Evolutionary conservation across 2,329 filamentous ascomycete species (phyloP).

Genomic region (Curvularia hawaiiensis): DNA sequence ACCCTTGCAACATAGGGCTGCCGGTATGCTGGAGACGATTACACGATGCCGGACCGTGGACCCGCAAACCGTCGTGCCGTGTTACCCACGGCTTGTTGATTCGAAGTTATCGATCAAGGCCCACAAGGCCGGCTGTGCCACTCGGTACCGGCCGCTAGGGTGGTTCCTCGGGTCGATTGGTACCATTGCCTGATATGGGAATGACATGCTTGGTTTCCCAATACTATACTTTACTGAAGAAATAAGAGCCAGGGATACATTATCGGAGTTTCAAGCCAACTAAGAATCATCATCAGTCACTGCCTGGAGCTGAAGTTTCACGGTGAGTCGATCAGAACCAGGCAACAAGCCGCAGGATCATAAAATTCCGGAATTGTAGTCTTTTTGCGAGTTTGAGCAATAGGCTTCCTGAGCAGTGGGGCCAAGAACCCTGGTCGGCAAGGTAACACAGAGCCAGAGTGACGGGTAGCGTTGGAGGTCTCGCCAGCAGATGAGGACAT

Average conservation of each 20-base stretch:
- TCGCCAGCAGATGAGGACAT: slow-evolving; percentile 1
- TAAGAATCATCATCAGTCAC: neutral
- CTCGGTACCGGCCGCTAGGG: slow-evolving; percentile 6
- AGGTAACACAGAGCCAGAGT: neutral
- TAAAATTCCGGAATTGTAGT: neutral
- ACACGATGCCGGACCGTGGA: slow-evolving; percentile 1
- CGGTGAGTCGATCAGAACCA: neutral
- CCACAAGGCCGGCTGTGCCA: slow-evolving; percentile 6
- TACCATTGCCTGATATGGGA: neutral
- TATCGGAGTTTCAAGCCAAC: neutral
- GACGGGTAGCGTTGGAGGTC: neutral
- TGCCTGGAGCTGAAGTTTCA: neutral
- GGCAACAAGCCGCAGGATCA: neutral
- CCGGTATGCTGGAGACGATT: slow-evolving; percentile 9
- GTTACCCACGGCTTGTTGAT: slow-evolving; percentile 9
- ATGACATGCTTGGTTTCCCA: neutral
- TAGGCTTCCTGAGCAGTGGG: neutral
- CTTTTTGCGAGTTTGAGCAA: neutral
- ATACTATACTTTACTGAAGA: too few species aligned
- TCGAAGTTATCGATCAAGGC: neutral
- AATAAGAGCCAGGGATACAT: neutral
- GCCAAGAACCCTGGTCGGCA: neutral
- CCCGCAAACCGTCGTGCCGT: slow-evolving; percentile 11
- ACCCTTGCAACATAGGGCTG: neutral
- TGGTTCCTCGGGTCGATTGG: slow-evolving; percentile 1